Evolutionary conservation across 2,329 filamentous ascomycete species (phyloP).

Genomic region (Pyrenophora graminea): DNA sequence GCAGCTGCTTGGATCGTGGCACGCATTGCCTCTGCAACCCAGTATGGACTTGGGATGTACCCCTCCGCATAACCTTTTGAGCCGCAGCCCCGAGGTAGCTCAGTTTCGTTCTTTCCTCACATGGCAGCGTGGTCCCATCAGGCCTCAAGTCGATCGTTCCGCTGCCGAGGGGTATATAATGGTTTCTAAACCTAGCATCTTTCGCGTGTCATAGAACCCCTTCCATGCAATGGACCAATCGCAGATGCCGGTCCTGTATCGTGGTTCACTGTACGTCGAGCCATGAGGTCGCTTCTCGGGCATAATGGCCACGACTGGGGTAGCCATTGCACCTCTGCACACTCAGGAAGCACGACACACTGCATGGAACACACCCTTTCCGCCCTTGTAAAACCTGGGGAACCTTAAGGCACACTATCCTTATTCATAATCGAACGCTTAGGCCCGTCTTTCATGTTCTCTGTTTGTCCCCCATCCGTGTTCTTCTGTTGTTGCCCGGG

Average conservation of each 20-base stretch:
- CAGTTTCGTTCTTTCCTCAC: constrained; percentile 1
- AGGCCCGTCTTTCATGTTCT: constrained; percentile 8
- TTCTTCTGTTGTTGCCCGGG: constrained; percentile 8
- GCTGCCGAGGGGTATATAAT: constrained; percentile 8
- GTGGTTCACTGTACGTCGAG: constrained; percentile 10
- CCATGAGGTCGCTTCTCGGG: constrained; percentile 9
- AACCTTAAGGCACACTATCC: constrained; percentile 17
- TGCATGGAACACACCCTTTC: constrained; percentile 18
- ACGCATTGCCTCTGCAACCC: constrained; percentile 10
- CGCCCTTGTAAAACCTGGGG: constrained; percentile 26
- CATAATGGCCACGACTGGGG: constrained; percentile 16
- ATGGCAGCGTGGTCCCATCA: constrained; percentile 6
- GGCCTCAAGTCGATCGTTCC: constrained; percentile 6
- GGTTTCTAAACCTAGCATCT: constrained; percentile 15
- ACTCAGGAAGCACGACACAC: constrained; percentile 18
- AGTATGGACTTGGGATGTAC: constrained; percentile 1
- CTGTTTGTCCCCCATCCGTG: constrained; percentile 11
- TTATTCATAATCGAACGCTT: constrained; percentile 14
- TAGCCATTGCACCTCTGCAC: constrained; percentile 16
- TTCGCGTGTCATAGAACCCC: not conserved
- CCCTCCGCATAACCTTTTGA: constrained; percentile 8
- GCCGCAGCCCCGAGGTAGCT: constrained; percentile 5
- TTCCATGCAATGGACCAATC: constrained; percentile 1
- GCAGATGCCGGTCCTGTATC: not conserved
- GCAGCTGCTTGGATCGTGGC: constrained; percentile 2